A percentile compares a stretch with the other conserved stretches of the same genome.
These are phyloP conservation scores for Acacia crassicarpa DNA, from an alignment of 306 rosid species.

Conservation along the genomic window DNA sequence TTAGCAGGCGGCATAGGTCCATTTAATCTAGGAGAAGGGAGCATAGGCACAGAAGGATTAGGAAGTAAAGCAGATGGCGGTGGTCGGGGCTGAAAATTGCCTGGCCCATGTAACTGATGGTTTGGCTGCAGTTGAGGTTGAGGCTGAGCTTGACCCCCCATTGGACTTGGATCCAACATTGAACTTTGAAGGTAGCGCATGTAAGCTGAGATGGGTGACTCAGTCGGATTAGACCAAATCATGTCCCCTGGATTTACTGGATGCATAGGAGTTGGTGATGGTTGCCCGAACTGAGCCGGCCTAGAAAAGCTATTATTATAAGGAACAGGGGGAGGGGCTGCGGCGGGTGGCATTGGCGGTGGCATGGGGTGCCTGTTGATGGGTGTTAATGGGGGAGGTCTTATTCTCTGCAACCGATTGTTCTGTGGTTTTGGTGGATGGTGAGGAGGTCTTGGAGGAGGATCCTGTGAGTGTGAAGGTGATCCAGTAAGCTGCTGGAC, in stretches of 20 bases:
- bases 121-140: conserved; percentile 39
- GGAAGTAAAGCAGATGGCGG: conserved; percentile 66
- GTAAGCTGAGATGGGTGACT: conserved; percentile 89
- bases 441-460: conserved; percentile 70
- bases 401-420: conserved; percentile 75
- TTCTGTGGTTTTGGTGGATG: conserved; percentile 84
- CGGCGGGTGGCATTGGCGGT: conserved; percentile 47
- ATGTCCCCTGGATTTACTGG: conserved; percentile 54
- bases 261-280: conserved; percentile 47
- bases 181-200: conserved; percentile 91
- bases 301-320: conserved; percentile 54
- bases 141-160: conserved; percentile 42
- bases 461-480: conserved; percentile 81
- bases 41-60: conserved; percentile 45
- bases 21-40: conserved; percentile 56
- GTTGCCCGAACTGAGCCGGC: conserved; percentile 67
- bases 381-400: conserved; percentile 90
- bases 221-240: conserved; percentile 63
- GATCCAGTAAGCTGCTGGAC: conserved; percentile 98
- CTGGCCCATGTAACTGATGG: conserved; percentile 46
- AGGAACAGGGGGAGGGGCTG: conserved; percentile 55
- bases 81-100: conserved; percentile 38
- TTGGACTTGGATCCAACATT: conserved; percentile 60
- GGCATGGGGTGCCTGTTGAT: conserved; percentile 60
- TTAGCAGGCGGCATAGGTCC: conserved; percentile 51